Evolutionary conservation across 2,329 filamentous ascomycete genomes (phyloP).

Genomic region (Aquanectria penicillioides): DNA sequence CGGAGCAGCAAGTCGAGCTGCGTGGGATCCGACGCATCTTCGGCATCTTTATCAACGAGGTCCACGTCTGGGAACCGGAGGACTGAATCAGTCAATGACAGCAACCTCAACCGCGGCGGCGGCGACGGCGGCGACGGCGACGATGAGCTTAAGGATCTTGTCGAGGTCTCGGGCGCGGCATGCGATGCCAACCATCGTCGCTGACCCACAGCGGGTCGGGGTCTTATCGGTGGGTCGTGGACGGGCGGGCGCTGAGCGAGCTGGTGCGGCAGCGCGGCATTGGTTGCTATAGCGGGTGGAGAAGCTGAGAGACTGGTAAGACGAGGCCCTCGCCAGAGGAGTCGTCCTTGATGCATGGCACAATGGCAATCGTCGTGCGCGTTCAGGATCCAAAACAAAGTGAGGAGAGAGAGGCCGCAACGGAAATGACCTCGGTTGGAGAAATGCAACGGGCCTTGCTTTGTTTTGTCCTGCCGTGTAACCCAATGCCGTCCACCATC

Average conservation of each 20-base stretch:
- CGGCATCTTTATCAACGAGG: background rate
- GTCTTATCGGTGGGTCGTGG: slow-evolving; percentile 36
- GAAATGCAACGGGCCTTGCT: slow-evolving; percentile 22
- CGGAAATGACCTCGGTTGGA: slow-evolving; percentile 13
- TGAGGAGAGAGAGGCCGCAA: slow-evolving; percentile 13
- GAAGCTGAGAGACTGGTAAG: slow-evolving; percentile 31
- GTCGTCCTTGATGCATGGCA: slow-evolving; percentile 45
- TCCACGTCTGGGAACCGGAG: slow-evolving; percentile 10
- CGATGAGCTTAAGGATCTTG: slow-evolving; percentile 5
- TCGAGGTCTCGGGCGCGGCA: slow-evolving; percentile 14
- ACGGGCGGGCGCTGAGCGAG: slow-evolving; percentile 34
- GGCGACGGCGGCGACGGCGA: too few relatives aligned
- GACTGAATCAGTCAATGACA: background rate
- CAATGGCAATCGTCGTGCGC: slow-evolving; percentile 15
- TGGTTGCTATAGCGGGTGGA: slow-evolving; percentile 8
- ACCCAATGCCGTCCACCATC: slow-evolving; percentile 30
- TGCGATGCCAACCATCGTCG: slow-evolving; percentile 41
- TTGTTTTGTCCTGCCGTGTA: slow-evolving; percentile 36
- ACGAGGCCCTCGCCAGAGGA: slow-evolving; percentile 36
- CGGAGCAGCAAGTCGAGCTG: slow-evolving; percentile 41
- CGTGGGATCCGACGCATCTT: background rate
- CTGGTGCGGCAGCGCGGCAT: slow-evolving; percentile 30
- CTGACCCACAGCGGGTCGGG: slow-evolving; percentile 35
- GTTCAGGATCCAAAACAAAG: background rate
- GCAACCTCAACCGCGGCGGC: slow-evolving; percentile 12